Evolutionary conservation across 1,284 basidiomycete species (phyloP).

Genomic region (Dichomitus squalens): DNA sequence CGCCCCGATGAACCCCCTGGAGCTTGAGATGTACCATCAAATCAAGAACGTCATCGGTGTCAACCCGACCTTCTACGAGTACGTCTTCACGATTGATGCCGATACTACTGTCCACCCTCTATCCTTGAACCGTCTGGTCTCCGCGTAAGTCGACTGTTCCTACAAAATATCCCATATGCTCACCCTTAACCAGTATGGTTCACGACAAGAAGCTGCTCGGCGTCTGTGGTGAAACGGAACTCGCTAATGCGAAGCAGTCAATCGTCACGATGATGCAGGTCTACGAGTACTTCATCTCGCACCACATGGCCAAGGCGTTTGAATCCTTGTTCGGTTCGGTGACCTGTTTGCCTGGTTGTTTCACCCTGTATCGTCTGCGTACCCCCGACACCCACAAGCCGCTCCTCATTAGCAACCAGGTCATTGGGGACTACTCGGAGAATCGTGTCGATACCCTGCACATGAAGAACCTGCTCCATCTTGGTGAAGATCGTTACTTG

Average conservation of each 20-base stretch:
- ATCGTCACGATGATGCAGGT: conserved; percentile 99
- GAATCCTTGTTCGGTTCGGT: conserved; percentile 97
- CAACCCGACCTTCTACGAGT: conserved; percentile 98
- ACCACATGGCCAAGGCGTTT: conserved; percentile 98
- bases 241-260: conserved; percentile 90
- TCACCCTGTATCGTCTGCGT: conserved; percentile 91
- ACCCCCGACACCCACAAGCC: conserved; percentile 94
- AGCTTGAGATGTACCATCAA: conserved; percentile 98
- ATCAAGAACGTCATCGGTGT: conserved; percentile 99
- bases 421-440: conserved; percentile 94
- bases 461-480: conserved; percentile 95
- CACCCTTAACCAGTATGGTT: conserved; percentile 63
- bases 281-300: conserved; percentile 98
- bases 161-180: conserved; percentile 15
- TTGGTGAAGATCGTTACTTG: conserved; percentile 98
- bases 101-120: conserved; percentile 92
- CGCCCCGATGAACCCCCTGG: conserved; percentile 93
- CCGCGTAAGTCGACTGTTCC: conserved; percentile 63
- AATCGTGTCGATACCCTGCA: conserved; percentile 97
- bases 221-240: conserved; percentile 91
- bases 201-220: conserved; percentile 94
- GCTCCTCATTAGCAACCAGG: conserved; percentile 84
- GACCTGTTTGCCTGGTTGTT: conserved; percentile 97
- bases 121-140: conserved; percentile 88
- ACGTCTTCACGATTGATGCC: conserved; percentile 95